Conservation (phyloP, 805 yeast genomes). For the Metschnikowia orientalis region DNA sequence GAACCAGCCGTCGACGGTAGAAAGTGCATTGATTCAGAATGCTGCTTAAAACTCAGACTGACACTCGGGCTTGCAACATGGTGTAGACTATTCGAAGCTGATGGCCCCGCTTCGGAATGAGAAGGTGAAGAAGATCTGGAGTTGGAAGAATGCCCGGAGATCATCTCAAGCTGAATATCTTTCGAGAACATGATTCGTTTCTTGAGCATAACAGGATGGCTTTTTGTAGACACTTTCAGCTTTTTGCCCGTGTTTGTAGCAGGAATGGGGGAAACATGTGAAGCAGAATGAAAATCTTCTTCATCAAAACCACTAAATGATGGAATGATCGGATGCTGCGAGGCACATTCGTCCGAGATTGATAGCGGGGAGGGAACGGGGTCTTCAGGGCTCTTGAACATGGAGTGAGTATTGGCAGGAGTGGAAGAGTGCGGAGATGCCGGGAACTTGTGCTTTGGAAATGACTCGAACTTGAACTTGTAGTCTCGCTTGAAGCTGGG, state of each 20-base stretch:
- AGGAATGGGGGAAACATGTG: no score
- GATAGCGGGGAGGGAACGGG: conserved; percentile 27
- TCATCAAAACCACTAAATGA: conserved; percentile 27
- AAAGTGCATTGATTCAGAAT: no score
- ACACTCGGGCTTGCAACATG: conserved; percentile 10
- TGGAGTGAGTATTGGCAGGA: background rate
- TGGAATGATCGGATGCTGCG: conserved; percentile 3
- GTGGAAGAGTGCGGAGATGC: conserved; percentile 1
- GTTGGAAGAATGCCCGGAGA: conserved; percentile 11
- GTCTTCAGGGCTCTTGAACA: conserved; percentile 12
- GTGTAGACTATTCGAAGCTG: conserved; percentile 6
- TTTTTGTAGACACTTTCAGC: no score
- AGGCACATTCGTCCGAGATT: conserved; percentile 10
- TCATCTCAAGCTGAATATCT: conserved; percentile 37
- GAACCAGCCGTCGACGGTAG: no score
- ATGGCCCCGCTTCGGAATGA: conserved; percentile 1
- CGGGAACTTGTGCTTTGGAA: conserved; percentile 7
- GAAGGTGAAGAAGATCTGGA: conserved; percentile 2
- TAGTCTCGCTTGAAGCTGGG: conserved; percentile 16
- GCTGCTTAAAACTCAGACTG: no score
- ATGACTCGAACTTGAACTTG: conserved; percentile 16
- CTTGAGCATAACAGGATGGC: no score
- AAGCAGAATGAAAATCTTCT: conserved; percentile 26
- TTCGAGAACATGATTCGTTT: no score
- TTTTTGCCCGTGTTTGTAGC: no score